Percentiles rank a stretch among this genome's conserved stretches.
phyloP scores from a whole-genome alignment of 225 moss, liverwort and hornwort species.

The Bryum argenteum region DNA sequence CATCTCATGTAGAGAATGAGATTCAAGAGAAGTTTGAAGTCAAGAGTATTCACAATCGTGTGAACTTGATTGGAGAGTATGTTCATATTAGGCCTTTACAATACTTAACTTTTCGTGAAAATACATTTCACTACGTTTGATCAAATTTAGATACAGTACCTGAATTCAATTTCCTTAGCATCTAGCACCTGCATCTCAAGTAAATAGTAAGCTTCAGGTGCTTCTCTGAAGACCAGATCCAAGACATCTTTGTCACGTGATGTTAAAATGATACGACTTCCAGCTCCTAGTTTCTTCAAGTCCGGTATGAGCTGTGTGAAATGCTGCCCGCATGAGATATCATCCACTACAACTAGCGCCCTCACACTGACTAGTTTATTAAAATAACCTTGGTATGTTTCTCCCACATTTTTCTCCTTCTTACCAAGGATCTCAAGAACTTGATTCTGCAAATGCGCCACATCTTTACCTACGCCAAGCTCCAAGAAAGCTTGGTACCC shows the following conservation, averaged over 20 bases:
- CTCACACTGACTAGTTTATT: not conserved
- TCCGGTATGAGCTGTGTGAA: conserved; percentile 38
- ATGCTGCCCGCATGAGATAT: conserved; percentile 18
- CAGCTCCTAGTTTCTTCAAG: conserved; percentile 25
- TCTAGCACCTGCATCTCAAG: conserved; percentile 7
- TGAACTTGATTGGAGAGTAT: no score
- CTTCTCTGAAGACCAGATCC: not conserved
- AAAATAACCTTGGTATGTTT: conserved; percentile 3
- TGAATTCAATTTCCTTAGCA: no score
- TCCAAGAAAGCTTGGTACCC: conserved; percentile 26
- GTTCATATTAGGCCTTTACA: no score
- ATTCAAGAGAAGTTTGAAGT: no score
- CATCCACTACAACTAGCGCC: conserved; percentile 40
- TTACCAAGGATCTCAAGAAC: conserved; percentile 26
- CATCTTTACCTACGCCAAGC: not conserved
- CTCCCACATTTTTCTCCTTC: conserved; percentile 18
- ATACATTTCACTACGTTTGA: no score
- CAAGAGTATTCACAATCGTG: no score
- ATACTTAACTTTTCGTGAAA: no score
- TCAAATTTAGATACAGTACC: no score
- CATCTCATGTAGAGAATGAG: no score
- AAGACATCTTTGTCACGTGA: conserved; percentile 25
- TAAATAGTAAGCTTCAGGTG: not conserved
- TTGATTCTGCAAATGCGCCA: conserved; percentile 19
- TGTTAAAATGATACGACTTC: conserved; percentile 39